Conservation (phyloP, 2,329 filamentous ascomycete genomes). For the Microcyclospora pomicola region DNA sequence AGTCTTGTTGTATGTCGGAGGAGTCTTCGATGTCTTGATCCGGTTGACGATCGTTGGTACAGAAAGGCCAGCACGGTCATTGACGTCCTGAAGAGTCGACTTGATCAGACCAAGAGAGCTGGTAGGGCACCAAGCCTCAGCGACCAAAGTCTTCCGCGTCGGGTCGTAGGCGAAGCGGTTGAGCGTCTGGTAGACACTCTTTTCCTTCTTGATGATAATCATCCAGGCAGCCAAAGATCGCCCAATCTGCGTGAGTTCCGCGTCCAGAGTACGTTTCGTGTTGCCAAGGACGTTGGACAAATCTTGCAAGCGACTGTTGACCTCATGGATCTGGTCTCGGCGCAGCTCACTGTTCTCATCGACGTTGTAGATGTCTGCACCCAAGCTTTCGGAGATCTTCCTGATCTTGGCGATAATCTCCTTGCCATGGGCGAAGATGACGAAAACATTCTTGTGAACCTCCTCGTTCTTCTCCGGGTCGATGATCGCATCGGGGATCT, state of each 20-base stretch:
- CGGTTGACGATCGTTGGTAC: conserved; percentile 98
- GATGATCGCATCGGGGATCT: conserved; percentile 86
- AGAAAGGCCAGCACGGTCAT: conserved; percentile 87
- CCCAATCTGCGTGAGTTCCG: conserved; percentile 84
- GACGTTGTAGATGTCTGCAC: conserved; percentile 88
- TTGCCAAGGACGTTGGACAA: conserved; percentile 85
- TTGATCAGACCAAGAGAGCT: conserved; percentile 82
- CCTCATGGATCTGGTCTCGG: conserved; percentile 91
- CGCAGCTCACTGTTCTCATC: conserved; percentile 95
- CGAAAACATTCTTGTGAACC: conserved; percentile 94
- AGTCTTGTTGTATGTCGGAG: conserved; percentile 91
- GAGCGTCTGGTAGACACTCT: conserved; percentile 88
- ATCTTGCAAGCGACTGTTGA: conserved; percentile 84
- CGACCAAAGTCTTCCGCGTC: conserved; percentile 87
- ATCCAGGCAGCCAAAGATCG: conserved; percentile 92
- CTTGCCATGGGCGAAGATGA: conserved; percentile 97
- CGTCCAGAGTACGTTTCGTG: conserved; percentile 86
- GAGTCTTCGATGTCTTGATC: conserved; percentile 92
- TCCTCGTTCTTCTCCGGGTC: conserved; percentile 87
- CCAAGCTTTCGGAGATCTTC: conserved; percentile 96
- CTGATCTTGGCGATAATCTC: conserved; percentile 97
- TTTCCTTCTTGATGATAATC: conserved; percentile 95
- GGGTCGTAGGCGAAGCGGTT: conserved; percentile 96
- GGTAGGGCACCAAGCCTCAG: conserved; percentile 93
- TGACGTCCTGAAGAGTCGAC: conserved; percentile 89